These are phyloP conservation scores for Colletotrichum phormii DNA, from an alignment of 2,329 filamentous ascomycete species.

Conservation along the genomic window DNA sequence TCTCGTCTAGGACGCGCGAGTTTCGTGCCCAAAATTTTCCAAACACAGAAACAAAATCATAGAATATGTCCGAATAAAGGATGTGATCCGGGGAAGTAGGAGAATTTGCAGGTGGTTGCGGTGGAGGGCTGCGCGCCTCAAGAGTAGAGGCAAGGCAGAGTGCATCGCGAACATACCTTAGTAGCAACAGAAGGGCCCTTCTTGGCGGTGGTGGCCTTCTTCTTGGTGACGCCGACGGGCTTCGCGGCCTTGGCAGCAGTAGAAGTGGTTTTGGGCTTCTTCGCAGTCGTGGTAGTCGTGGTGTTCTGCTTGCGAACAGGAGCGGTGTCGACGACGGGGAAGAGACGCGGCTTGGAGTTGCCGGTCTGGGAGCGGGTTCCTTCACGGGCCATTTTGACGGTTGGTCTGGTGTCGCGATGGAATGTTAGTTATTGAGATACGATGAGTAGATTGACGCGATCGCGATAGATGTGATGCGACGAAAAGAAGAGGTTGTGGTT, in stretches of 20 bases:
- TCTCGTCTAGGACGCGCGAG: not conserved
- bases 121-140: not conserved
- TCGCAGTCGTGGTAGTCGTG: constrained; percentile 17
- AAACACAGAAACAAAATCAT: not conserved
- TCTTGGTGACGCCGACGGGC: constrained; percentile 37
- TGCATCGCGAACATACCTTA: constrained; percentile 16
- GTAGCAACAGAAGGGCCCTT: constrained; percentile 35
- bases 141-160: not conserved
- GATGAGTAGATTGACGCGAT: constrained; percentile 11
- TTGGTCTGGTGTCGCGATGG: not conserved
- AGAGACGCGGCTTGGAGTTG: constrained; percentile 65
- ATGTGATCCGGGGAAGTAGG: not conserved
- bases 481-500: not conserved
- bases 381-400: constrained; percentile 57
- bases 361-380: constrained; percentile 64
- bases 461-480: constrained; percentile 4
- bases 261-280: constrained; percentile 25
- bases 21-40: not conserved
- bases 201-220: constrained; percentile 33
- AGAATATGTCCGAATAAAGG: not conserved
- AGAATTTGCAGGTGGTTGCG: not conserved
- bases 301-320: constrained; percentile 56
- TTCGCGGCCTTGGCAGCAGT: constrained; percentile 31
- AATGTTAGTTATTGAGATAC: not conserved
- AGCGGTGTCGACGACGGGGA: constrained; percentile 60